Evolutionary conservation across 371 early-diverging fungal species (phyloP).

Genomic region (Dinochytrium kinnereticum): DNA sequence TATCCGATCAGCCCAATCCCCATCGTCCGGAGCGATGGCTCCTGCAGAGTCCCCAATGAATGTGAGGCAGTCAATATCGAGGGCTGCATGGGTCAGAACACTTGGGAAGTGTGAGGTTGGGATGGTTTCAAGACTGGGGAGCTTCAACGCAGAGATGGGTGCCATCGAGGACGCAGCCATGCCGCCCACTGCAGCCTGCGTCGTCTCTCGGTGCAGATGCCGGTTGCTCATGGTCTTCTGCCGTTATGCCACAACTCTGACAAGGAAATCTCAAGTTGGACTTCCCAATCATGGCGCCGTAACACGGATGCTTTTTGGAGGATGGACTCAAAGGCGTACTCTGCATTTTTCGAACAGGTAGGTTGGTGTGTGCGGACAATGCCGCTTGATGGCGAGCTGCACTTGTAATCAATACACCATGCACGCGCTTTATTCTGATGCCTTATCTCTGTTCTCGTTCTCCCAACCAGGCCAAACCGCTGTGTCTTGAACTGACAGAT

Average conservation of each 20-base stretch:
- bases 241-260: too few species aligned
- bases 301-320: not conserved
- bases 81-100: slow-evolving; percentile 1
- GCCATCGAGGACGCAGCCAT: not conserved
- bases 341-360: not conserved
- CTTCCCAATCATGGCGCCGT: not conserved
- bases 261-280: not conserved
- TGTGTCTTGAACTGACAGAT: not conserved
- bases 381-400: too few species aligned
- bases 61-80: slow-evolving; percentile 14
- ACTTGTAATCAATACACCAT: too few species aligned
- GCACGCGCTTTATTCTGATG: not conserved
- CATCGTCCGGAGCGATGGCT: too few species aligned
- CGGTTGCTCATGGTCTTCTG: too few species aligned
- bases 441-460: not conserved
- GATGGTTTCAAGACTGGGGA: not conserved
- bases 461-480: not conserved
- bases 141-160: not conserved
- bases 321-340: not conserved
- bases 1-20: not conserved
- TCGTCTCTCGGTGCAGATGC: too few species aligned
- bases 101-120: slow-evolving; percentile 6
- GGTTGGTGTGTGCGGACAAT: not conserved
- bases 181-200: not conserved
- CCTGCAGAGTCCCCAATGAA: slow-evolving; percentile 2